These are phyloP conservation scores for Chrysanthemum seticuspe DNA, from an alignment of 129 eudicot genomes.

Conservation along the genomic window DNA sequence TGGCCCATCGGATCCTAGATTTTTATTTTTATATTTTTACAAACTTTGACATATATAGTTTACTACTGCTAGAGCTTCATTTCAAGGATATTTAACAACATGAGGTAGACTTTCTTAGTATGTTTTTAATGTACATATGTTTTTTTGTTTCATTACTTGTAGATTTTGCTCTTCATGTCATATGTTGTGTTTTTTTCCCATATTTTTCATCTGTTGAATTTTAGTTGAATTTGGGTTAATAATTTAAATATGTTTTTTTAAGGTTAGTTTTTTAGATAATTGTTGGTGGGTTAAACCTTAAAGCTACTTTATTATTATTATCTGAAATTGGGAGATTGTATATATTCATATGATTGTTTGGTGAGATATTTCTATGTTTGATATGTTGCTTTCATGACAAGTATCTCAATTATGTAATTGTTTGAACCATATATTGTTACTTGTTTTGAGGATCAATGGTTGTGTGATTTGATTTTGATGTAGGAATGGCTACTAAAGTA, in stretches of 20 bases:
- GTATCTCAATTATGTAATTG: background rate
- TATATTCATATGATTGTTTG: slow-evolving; percentile 22
- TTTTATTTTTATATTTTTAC: slow-evolving; percentile 1
- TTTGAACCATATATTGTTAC: too few relatives aligned
- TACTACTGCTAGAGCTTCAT: slow-evolving; percentile 18
- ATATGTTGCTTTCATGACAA: slow-evolving; percentile 2
- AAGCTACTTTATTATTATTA: slow-evolving; percentile 20
- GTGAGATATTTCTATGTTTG: slow-evolving; percentile 18
- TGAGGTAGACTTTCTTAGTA: slow-evolving; percentile 23
- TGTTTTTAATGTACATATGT: background rate
- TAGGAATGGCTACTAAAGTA: slow-evolving; percentile 77
- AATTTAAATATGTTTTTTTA: background rate
- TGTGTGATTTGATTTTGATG: slow-evolving; percentile 19
- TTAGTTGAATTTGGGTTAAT: slow-evolving; percentile 14
- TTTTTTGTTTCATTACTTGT: background rate
- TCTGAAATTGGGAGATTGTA: slow-evolving; percentile 14
- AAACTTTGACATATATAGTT: background rate
- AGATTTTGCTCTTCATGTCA: background rate
- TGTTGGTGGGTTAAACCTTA: slow-evolving; percentile 33
- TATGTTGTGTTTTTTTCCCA: too few relatives aligned
- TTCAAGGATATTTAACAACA: slow-evolving; percentile 24
- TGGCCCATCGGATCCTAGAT: slow-evolving; percentile 48
- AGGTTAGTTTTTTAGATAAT: slow-evolving; percentile 11
- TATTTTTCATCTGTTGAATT: background rate
- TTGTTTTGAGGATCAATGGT: background rate